Percentiles rank a stretch among this genome's conserved stretches.
phyloP scores from a whole-genome alignment of 139 green algal genomes.

The Nannochloris sp. region DNA sequence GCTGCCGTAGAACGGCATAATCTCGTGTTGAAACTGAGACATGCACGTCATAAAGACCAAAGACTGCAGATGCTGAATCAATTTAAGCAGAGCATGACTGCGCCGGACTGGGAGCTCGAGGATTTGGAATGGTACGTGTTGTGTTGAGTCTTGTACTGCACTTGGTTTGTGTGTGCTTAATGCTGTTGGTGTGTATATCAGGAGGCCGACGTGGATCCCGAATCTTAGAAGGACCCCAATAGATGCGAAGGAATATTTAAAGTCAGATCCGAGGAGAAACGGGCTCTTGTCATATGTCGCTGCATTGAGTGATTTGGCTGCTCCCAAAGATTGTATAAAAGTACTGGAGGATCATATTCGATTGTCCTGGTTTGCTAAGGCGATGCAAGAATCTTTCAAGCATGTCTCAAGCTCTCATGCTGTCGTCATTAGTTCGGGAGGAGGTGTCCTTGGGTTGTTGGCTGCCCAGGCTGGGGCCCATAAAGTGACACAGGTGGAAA shows the following conservation, averaged over 20 bases:
- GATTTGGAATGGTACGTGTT: conserved; percentile 55
- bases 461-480: conserved; percentile 23
- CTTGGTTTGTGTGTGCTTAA: neutral
- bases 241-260: conserved; percentile 2
- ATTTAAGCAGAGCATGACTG: conserved; percentile 57
- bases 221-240: conserved; percentile 25
- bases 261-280: conserved; percentile 4
- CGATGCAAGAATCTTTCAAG: conserved; percentile 29
- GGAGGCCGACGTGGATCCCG: conserved; percentile 59
- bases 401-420: conserved; percentile 22
- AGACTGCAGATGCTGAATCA: conserved; percentile 37
- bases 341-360: conserved; percentile 20
- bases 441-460: conserved; percentile 37
- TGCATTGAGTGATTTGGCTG: conserved; percentile 39
- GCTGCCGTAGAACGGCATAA: conserved; percentile 21
- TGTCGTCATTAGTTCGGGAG: conserved; percentile 36
- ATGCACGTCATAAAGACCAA: conserved; percentile 24
- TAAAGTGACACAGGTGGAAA: conserved; percentile 35
- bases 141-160: neutral
- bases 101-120: conserved; percentile 56
- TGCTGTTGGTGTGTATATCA: conserved; percentile 12
- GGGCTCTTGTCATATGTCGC: conserved; percentile 31
- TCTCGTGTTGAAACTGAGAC: conserved; percentile 35
- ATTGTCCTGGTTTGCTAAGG: conserved; percentile 8
- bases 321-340: conserved; percentile 31